Percentiles rank a stretch among this genome's conserved stretches.
Evolutionary conservation across 805 yeast genomes (phyloP).

Genomic region (Candida sphagnicola): DNA sequence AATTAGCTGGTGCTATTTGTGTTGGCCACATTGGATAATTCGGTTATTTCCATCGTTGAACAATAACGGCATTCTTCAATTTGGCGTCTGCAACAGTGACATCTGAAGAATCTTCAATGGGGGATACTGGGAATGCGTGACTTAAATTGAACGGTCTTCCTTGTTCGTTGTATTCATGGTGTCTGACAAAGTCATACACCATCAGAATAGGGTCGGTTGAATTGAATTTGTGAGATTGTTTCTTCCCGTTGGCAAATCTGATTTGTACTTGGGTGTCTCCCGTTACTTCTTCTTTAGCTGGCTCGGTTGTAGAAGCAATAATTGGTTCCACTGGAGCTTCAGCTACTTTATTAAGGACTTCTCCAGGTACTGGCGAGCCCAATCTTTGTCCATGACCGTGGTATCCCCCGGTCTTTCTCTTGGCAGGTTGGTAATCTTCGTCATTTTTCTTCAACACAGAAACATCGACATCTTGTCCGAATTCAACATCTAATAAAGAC

Average conservation of each 20-base stretch:
- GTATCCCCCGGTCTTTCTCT: conserved; percentile 60
- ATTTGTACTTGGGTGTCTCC: conserved; percentile 81
- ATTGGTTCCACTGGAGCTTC: conserved; percentile 30
- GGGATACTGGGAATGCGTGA: conserved; percentile 78
- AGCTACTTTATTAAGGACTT: conserved; percentile 18
- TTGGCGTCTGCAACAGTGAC: conserved; percentile 70
- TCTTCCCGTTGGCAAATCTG: conserved; percentile 77
- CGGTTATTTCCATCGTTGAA: conserved; percentile 74
- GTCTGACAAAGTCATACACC: conserved; percentile 64
- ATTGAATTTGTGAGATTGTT: conserved; percentile 60
- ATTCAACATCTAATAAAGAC: conserved; percentile 71
- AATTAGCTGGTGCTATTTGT: no score
- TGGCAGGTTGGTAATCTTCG: conserved; percentile 75
- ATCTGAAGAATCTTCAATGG: conserved; percentile 51
- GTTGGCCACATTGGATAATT: no score
- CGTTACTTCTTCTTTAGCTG: conserved; percentile 21
- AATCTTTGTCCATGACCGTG: conserved; percentile 77
- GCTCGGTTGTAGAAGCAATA: conserved; percentile 16
- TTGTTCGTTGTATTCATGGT: conserved; percentile 41
- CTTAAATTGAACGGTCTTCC: conserved; percentile 60
- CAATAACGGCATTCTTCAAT: conserved; percentile 77
- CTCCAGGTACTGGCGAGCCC: conserved; percentile 88
- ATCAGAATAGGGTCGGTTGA: conserved; percentile 60
- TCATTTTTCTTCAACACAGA: conserved; percentile 76
- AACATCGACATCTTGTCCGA: conserved; percentile 93